Conservation (phyloP, 2,329 filamentous ascomycete species). For the Cyclaneusma minus region DNA sequence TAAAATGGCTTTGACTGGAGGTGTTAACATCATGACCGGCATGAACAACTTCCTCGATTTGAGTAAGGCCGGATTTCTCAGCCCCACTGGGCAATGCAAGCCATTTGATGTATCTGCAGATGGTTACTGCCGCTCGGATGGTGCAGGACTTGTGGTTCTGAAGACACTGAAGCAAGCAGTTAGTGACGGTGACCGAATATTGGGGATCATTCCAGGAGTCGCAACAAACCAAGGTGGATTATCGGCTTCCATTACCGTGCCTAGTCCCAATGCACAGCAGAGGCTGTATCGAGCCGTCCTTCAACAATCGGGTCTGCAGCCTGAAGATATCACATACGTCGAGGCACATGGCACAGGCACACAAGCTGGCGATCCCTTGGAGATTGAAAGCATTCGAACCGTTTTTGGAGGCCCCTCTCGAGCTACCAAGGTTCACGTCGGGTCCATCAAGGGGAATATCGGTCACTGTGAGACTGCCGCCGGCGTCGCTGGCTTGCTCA, state of each 20-base stretch:
- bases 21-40: neutral
- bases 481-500: conserved; percentile 7
- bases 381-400: conserved; percentile 1
- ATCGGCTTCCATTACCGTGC: conserved; percentile 64
- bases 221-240: conserved; percentile 61
- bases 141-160: conserved; percentile 25
- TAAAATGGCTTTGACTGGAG: neutral
- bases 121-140: conserved; percentile 33
- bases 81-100: conserved; percentile 26
- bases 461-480: conserved; percentile 7
- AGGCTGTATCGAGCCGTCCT: conserved; percentile 53
- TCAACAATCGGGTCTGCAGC: conserved; percentile 57
- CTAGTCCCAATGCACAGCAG: conserved; percentile 60
- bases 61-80: neutral
- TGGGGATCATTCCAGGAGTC: conserved; percentile 22
- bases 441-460: conserved; percentile 9
- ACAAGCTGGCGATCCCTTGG: conserved; percentile 4
- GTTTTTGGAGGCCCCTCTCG: conserved; percentile 2
- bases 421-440: too few species aligned
- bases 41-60: neutral
- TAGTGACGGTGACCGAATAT: conserved; percentile 27
- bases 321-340: conserved; percentile 45
- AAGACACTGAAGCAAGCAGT: conserved; percentile 28
- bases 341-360: conserved; percentile 6
- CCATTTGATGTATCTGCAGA: conserved; percentile 26